phyloP scores from a whole-genome alignment of 2,329 filamentous ascomycete species.

The Talaromyces sp. region DNA sequence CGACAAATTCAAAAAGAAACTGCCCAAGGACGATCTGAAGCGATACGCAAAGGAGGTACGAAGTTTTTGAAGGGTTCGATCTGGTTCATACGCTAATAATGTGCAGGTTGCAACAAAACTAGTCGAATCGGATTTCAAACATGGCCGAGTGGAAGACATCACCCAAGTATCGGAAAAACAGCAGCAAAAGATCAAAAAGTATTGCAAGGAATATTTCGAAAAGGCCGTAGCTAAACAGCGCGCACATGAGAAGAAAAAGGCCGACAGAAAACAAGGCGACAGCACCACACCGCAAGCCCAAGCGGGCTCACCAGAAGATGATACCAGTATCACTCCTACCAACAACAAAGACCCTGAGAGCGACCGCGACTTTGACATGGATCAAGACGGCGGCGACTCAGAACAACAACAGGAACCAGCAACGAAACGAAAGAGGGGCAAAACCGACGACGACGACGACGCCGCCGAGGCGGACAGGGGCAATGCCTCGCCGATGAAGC shows the following conservation, averaged over 20 bases:
- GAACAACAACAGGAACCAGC: constrained; percentile 21
- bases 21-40: constrained; percentile 73
- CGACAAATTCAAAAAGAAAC: constrained; percentile 79
- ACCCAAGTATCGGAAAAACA: constrained; percentile 72
- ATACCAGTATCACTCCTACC: constrained; percentile 27
- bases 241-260: constrained; percentile 62
- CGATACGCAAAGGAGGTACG: constrained; percentile 59
- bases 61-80: background rate
- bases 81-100: background rate
- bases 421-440: constrained; percentile 53
- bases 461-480: constrained; percentile 16
- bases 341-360: constrained; percentile 23
- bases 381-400: constrained; percentile 23
- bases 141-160: constrained; percentile 77
- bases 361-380: constrained; percentile 1
- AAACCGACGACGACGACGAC: constrained; percentile 18
- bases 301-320: constrained; percentile 16
- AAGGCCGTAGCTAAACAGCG: constrained; percentile 75
- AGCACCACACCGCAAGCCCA: constrained; percentile 16
- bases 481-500: constrained; percentile 28
- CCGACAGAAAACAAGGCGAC: constrained; percentile 37
- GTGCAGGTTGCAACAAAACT: constrained; percentile 71
- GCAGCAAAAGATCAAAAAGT: constrained; percentile 74
- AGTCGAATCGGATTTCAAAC: constrained; percentile 86
- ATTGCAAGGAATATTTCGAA: constrained; percentile 80